Evolutionary conservation across 805 yeast genomes (phyloP).

Genomic region (Ogataea salicorniae): DNA sequence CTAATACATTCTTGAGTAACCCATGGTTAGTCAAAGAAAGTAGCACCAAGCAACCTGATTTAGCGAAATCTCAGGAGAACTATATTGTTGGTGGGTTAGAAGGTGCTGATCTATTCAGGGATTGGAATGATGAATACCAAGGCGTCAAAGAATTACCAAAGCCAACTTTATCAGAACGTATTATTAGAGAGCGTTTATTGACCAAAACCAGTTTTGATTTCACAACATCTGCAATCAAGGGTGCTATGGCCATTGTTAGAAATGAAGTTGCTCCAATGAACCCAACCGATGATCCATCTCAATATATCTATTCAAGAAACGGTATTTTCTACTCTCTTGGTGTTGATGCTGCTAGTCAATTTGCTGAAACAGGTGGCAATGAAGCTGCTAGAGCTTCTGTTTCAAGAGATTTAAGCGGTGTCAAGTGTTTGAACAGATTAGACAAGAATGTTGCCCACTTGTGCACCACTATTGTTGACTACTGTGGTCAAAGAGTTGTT

Average conservation of each 20-base stretch:
- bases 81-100: slow-evolving; percentile 52
- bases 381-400: slow-evolving; percentile 81
- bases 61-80: slow-evolving; percentile 54
- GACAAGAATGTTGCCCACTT: slow-evolving; percentile 63
- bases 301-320: slow-evolving; percentile 68
- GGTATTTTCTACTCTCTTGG: slow-evolving; percentile 86
- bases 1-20: slow-evolving; percentile 51
- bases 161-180: slow-evolving; percentile 50
- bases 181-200: slow-evolving; percentile 69
- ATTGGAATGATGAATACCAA: slow-evolving; percentile 92
- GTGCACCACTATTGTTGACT: slow-evolving; percentile 84
- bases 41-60: slow-evolving; percentile 39
- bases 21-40: slow-evolving; percentile 68
- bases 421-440: slow-evolving; percentile 61
- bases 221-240: slow-evolving; percentile 66
- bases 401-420: slow-evolving; percentile 71
- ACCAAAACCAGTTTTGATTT: slow-evolving; percentile 72
- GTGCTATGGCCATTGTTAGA: slow-evolving; percentile 70
- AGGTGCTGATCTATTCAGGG: slow-evolving; percentile 55
- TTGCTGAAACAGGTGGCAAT: slow-evolving; percentile 66
- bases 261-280: slow-evolving; percentile 77
- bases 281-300: slow-evolving; percentile 59
- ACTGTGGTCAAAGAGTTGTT: slow-evolving; percentile 79
- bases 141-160: slow-evolving; percentile 68
- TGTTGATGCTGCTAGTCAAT: slow-evolving; percentile 61